Conservation (phyloP, 139 green algal genomes). For the Micromonas pusilla region DNA sequence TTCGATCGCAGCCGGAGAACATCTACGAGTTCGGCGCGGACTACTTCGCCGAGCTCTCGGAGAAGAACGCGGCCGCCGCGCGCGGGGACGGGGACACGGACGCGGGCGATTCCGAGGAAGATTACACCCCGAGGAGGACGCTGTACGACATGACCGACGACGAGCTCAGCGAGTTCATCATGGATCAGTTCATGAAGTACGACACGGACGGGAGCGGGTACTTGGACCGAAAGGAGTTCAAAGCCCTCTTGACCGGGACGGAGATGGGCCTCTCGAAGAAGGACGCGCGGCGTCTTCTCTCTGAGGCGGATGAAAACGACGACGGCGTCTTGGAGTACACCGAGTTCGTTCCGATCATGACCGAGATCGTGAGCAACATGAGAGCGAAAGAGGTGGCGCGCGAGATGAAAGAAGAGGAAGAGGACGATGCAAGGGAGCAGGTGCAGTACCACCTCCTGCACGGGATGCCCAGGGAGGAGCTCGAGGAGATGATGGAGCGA, state of each 20-base stretch:
- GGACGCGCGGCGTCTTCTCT: slow-evolving; percentile 43
- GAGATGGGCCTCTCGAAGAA: slow-evolving; percentile 26
- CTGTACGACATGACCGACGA: slow-evolving; percentile 18
- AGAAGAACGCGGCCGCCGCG: neutral
- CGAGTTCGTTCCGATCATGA: slow-evolving; percentile 39
- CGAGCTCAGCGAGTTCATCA: slow-evolving; percentile 32
- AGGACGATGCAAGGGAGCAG: slow-evolving; percentile 15
- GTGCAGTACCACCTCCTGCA: slow-evolving; percentile 38
- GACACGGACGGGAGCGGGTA: slow-evolving; percentile 47
- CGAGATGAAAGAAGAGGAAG: neutral
- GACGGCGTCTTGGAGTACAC: slow-evolving; percentile 55
- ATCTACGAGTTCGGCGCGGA: slow-evolving; percentile 62
- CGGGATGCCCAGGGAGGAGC: slow-evolving; percentile 44
- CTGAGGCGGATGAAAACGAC: slow-evolving; percentile 56
- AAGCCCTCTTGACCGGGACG: slow-evolving; percentile 34
- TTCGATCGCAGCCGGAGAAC: slow-evolving; percentile 52
- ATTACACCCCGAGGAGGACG: neutral
- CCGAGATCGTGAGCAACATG: slow-evolving; percentile 17
- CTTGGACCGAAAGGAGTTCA: slow-evolving; percentile 51
- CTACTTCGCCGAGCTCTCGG: slow-evolving; percentile 51
- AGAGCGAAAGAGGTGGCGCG: slow-evolving; percentile 24
- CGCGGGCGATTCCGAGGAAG: neutral
- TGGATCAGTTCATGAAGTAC: slow-evolving; percentile 48
- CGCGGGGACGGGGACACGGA: neutral
- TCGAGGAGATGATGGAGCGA: slow-evolving; percentile 41